These are phyloP conservation scores for Vanilla planifolia DNA, from an alignment of 106 monocot species.

Conservation along the genomic window DNA sequence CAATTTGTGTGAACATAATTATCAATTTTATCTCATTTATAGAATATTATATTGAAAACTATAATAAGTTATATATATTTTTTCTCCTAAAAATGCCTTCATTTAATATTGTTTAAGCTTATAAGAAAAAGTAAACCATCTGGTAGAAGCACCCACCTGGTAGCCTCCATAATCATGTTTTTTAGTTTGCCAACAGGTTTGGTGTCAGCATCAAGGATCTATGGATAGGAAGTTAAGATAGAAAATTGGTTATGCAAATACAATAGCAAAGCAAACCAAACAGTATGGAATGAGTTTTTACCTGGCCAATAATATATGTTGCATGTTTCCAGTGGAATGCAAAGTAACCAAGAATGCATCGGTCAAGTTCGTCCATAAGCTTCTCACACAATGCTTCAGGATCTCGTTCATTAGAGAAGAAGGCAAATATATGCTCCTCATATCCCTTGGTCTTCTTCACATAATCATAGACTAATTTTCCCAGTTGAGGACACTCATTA, in stretches of 20 bases:
- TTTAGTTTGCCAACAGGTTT: slow-evolving; percentile 64
- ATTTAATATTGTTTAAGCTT: background rate
- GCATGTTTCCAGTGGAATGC: slow-evolving; percentile 85
- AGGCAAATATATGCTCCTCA: slow-evolving; percentile 65
- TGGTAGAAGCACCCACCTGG: slow-evolving; percentile 42
- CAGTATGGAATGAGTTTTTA: slow-evolving; percentile 3
- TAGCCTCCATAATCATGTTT: slow-evolving; percentile 77
- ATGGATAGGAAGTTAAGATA: background rate
- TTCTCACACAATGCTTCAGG: slow-evolving; percentile 52
- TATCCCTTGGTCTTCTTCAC: slow-evolving; percentile 52
- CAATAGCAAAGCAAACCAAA: background rate
- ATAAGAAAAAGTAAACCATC: too few relatives aligned
- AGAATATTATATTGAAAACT: too few relatives aligned
- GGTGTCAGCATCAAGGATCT: slow-evolving; percentile 54
- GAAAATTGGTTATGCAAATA: background rate
- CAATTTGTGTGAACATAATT: too few relatives aligned
- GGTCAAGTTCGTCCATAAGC: slow-evolving; percentile 80
- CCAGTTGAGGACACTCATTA: slow-evolving; percentile 58
- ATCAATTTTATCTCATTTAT: too few relatives aligned
- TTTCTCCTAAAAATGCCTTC: too few relatives aligned
- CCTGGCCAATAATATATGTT: slow-evolving; percentile 51
- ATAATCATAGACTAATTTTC: slow-evolving; percentile 62
- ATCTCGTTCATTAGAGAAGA: slow-evolving; percentile 37
- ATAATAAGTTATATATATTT: too few relatives aligned
- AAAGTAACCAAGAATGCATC: slow-evolving; percentile 88